Evolutionary conservation across 2,329 filamentous ascomycete species (phyloP), one percentile per base, ranked within the genome.

Genomic region (Ophiostoma fasciatum): DNA sequence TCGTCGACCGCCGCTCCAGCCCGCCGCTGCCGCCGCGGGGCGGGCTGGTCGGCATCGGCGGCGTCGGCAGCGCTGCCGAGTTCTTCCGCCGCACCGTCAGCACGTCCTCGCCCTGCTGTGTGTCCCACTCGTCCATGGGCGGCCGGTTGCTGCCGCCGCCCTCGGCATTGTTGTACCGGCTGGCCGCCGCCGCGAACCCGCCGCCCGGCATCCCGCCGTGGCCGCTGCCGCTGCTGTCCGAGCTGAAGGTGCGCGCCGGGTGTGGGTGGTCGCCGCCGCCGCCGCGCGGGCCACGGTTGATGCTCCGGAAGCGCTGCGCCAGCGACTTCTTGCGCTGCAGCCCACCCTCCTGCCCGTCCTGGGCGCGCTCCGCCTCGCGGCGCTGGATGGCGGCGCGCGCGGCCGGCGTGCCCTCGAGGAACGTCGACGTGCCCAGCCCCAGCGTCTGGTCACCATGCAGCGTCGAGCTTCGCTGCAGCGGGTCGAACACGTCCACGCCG

Each of bases 251-350:
- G 7, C 42, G 42, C 9, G 35, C 12, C n/a, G 72, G 62, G 18
- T 62, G 60, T 40, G 66, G 69, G n/a, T n/a, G n/a, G n/a, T n/a
- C n/a, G n/a, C n/a, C n/a, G 22, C 22, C 22, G 9, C 12, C 9
- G 18, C 73, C 68, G 33, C 74, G 72, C 8, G 69, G 71, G n/a
- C 69, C 70, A 42, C 76, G 77, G 53, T 78, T 83, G 49, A 92
- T 85, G 45, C 82, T 80, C 28, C 85, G 79, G 53, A 98, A 80
- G 38, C 87, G 82, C 54, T 94, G 85, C 3, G 85, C 90, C 41
- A 98, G 66, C 20, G 87, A 94, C 64, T 94, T 94, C 68, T 94
- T 96, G 41, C 90, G 77, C 46, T 79, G 75, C 28, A 98, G 58
- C 5, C 80, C 79, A 7, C 61, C 60, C 17, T 67, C 57, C 37